Percentiles rank a stretch among this genome's conserved stretches.
phyloP scores from a whole-genome alignment of 1,284 basidiomycete genomes.

The Neonothopanus nambi region DNA sequence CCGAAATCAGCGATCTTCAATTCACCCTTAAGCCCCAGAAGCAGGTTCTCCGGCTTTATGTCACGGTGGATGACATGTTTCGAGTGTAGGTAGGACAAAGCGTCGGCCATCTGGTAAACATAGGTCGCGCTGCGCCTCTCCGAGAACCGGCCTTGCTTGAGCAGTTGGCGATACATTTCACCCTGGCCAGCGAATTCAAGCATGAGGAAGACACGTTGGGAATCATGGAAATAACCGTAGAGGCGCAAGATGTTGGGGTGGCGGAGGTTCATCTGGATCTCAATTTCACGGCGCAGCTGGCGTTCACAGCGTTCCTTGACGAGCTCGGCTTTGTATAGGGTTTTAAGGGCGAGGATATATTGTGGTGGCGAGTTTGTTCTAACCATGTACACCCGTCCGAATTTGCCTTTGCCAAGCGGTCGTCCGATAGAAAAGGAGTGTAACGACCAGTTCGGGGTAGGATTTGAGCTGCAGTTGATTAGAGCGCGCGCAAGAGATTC shows the following conservation, averaged over 20 bases:
- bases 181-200: constrained; percentile 70
- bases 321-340: constrained; percentile 84
- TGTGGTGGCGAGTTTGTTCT: constrained; percentile 84
- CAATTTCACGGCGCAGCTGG: constrained; percentile 91
- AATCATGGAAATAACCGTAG: constrained; percentile 72
- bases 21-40: constrained; percentile 94
- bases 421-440: constrained; percentile 92
- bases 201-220: constrained; percentile 67
- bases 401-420: constrained; percentile 97
- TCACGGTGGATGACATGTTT: constrained; percentile 99
- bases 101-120: constrained; percentile 98
- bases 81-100: constrained; percentile 87
- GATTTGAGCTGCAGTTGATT: constrained; percentile 45
- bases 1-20: constrained; percentile 99
- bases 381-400: constrained; percentile 98
- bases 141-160: constrained; percentile 55
- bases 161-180: constrained; percentile 89
- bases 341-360: constrained; percentile 97
- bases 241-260: constrained; percentile 92
- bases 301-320: constrained; percentile 49
- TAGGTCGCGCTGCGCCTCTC: constrained; percentile 53
- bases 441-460: constrained; percentile 83
- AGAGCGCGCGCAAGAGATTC: neutral
- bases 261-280: constrained; percentile 97
- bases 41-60: constrained; percentile 98